A percentile compares a stretch with the other conserved stretches of the same genome.
Evolutionary conservation across 495 filamentous ascomycete genomes (phyloP).

Genomic region (Penicillium cataractarum): DNA sequence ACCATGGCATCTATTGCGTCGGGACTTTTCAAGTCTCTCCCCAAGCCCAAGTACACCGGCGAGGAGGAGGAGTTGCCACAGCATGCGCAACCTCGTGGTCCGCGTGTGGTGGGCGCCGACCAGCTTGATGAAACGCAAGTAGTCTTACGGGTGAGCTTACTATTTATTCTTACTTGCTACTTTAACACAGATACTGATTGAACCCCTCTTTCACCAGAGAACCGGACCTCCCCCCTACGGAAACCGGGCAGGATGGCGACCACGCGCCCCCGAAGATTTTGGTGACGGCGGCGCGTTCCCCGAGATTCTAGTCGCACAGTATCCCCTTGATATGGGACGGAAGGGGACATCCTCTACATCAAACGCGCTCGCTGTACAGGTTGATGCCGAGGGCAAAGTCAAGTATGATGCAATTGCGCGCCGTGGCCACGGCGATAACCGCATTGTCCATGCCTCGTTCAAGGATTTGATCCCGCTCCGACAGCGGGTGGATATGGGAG

Average conservation of each 20-base stretch:
- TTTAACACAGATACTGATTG: not conserved
- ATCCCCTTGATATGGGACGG: constrained; percentile 91
- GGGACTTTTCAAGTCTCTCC: constrained; percentile 79
- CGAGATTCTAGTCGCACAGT: constrained; percentile 91
- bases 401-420: constrained; percentile 96
- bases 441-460: constrained; percentile 92
- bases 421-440: constrained; percentile 79
- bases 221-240: constrained; percentile 85
- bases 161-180: not conserved
- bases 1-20: constrained; percentile 72
- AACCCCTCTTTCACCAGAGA: constrained; percentile 52
- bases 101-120: constrained; percentile 75
- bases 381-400: constrained; percentile 87
- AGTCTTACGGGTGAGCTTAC: constrained; percentile 69
- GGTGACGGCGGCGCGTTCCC: constrained; percentile 97
- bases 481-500: constrained; percentile 90
- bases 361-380: constrained; percentile 89
- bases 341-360: constrained; percentile 69
- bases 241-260: constrained; percentile 84
- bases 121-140: constrained; percentile 85
- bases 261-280: constrained; percentile 84
- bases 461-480: constrained; percentile 95
- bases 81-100: constrained; percentile 74
- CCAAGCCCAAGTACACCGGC: constrained; percentile 85
- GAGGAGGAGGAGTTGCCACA: constrained; percentile 80